Evolutionary conservation across 495 filamentous ascomycete species (phyloP), one percentile per base, ranked within the genome.

Genomic region (Daldinia decipiens): DNA sequence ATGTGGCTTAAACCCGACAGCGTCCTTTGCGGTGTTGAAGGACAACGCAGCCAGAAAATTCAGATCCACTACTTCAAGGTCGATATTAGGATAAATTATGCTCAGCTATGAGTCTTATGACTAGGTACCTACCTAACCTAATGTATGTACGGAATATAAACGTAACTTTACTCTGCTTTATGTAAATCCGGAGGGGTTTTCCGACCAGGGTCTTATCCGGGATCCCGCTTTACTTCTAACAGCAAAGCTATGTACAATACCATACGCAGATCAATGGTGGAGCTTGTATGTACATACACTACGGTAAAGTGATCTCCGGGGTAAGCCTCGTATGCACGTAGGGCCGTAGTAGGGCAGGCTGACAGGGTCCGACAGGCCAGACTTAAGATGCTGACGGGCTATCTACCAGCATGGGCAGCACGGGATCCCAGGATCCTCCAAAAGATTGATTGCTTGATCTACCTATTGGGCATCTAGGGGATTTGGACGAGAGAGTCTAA

Each of bases 191-290:
- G 43, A 45, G 32, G 13, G 57, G 59, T 59, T 54, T 52, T 38
- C 40, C 17, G 1, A 47, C 43, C 43, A 47, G 43, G 43, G 9
- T 47, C 43, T 24, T 17, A 38, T 50, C 24, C 53, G 63, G 47
- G 38, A 63, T 19, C 59, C 45, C 54, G 53, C 54, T 66, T 62
- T 51, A 63, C 69, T 60, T 51, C 11, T 63, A 63, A 53, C 50
- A 72, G 70, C 55, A 57, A 53, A 24, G 45, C 24, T 32, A 40
- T 0, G 21, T 24, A 24, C 2, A 2, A 2, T 24, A 24, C 21
- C 13, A 15, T 47, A 27, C 11, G 70, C 60, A 68, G 70, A 72
- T 72, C 65, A 65, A 56, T 65, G 65, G 65, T 47, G 50, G 70
- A 65, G 58, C 34, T 59, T 21, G 36, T 29, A 58, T 12, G 36